phyloP scores from a whole-genome alignment of 352 stramenopile species.

The Lagenidium giganteum region DNA sequence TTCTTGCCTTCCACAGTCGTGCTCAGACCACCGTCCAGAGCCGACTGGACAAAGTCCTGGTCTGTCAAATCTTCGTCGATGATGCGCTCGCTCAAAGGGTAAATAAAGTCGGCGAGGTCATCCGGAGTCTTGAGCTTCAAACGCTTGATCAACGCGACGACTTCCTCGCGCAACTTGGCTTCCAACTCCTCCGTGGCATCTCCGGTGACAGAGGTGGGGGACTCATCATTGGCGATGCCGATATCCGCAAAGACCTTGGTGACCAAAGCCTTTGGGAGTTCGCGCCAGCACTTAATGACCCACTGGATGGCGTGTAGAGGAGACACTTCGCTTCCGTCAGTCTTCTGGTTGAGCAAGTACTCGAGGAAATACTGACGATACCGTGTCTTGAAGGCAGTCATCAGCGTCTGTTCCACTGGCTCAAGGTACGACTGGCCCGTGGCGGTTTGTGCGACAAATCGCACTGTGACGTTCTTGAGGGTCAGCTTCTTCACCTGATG shows the following conservation, averaged over 20 bases:
- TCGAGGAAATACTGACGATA: slow-evolving; percentile 50
- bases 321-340: slow-evolving; percentile 31
- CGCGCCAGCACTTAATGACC: slow-evolving; percentile 45
- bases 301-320: slow-evolving; percentile 53
- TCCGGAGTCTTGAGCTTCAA: slow-evolving; percentile 41
- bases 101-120: slow-evolving; percentile 48
- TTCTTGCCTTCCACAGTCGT: slow-evolving; percentile 26
- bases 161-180: slow-evolving; percentile 48
- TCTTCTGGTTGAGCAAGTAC: slow-evolving; percentile 29
- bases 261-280: slow-evolving; percentile 47
- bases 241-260: slow-evolving; percentile 35
- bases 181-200: slow-evolving; percentile 14
- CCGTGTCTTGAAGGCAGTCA: slow-evolving; percentile 42
- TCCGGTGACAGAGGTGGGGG: background rate
- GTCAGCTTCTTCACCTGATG: slow-evolving; percentile 50
- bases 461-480: slow-evolving; percentile 63
- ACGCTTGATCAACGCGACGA: slow-evolving; percentile 40
- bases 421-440: slow-evolving; percentile 34
- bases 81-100: slow-evolving; percentile 32
- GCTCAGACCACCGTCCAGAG: slow-evolving; percentile 35
- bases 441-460: slow-evolving; percentile 31
- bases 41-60: slow-evolving; percentile 65
- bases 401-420: slow-evolving; percentile 34
- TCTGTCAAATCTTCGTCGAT: slow-evolving; percentile 52
- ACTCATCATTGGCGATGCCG: slow-evolving; percentile 20